Evolutionary conservation across 306 rosid genomes (phyloP).

Genomic region (Alnus rubra): DNA sequence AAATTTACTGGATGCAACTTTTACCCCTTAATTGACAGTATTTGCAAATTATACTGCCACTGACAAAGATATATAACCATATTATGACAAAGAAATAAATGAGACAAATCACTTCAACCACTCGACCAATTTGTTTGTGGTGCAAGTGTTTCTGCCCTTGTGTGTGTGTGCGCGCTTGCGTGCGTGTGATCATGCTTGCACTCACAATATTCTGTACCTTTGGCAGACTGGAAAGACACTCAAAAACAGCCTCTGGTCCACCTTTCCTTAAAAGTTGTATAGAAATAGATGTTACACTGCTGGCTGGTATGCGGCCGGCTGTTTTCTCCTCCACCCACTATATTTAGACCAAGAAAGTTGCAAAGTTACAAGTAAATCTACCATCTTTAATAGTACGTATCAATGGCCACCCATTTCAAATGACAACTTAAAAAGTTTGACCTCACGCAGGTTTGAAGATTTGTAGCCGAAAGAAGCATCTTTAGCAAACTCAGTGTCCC

Average conservation of each 20-base stretch:
- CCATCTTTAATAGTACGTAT: constrained; percentile 3
- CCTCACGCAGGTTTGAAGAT: constrained; percentile 96
- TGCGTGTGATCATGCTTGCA: not conserved
- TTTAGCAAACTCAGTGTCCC: constrained; percentile 89
- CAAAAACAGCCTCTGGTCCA: constrained; percentile 86
- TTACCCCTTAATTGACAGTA: not conserved
- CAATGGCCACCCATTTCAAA: constrained; percentile 15
- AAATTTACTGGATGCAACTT: not conserved
- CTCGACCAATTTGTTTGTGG: not conserved
- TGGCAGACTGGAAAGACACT: constrained; percentile 65
- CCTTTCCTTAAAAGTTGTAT: constrained; percentile 81
- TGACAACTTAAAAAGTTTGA: constrained; percentile 25
- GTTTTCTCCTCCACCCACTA: constrained; percentile 99
- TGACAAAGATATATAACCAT: not conserved
- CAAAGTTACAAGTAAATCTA: constrained; percentile 14
- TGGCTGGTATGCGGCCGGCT: constrained; percentile 62
- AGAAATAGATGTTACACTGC: constrained; percentile 67
- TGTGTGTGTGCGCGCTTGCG: not conserved
- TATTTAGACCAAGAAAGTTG: constrained; percentile 26
- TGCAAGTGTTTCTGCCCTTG: not conserved
- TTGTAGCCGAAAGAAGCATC: constrained; percentile 95
- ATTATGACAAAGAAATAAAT: not conserved
- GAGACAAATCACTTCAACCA: not conserved
- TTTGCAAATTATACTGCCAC: not conserved
- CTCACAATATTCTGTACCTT: constrained; percentile 52